Evolutionary conservation across 352 stramenopile genomes (phyloP).

Genomic region (Elongisporangium undulatum): DNA sequence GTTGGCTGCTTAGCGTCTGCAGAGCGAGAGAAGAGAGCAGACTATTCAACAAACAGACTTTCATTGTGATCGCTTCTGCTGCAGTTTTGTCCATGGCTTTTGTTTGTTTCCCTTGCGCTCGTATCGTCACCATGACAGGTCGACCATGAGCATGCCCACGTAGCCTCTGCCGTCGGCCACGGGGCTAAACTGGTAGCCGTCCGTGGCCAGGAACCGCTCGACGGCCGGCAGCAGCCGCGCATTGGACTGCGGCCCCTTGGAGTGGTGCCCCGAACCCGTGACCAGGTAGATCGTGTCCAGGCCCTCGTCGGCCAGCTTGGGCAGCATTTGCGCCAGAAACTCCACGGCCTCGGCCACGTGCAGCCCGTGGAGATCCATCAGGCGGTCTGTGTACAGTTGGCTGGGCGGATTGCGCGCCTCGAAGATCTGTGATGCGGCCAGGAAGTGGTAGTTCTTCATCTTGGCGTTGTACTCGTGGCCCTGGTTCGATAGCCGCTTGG

Average conservation of each 20-base stretch:
- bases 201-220: constrained; percentile 66
- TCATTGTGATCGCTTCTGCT: background rate
- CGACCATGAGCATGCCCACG: constrained; percentile 82
- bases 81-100: background rate
- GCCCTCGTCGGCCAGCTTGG: constrained; percentile 61
- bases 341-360: constrained; percentile 80
- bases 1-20: background rate
- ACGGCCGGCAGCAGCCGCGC: constrained; percentile 69
- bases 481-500: constrained; percentile 67
- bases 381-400: constrained; percentile 68
- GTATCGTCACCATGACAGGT: constrained; percentile 59
- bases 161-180: constrained; percentile 69
- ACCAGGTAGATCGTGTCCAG: constrained; percentile 77
- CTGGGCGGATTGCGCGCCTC: constrained; percentile 68
- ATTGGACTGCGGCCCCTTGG: constrained; percentile 59
- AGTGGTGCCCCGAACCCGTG: constrained; percentile 82
- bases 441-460: constrained; percentile 83
- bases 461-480: constrained; percentile 78
- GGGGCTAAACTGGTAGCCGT: constrained; percentile 72
- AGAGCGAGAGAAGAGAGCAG: constrained; percentile 1
- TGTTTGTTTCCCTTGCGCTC: background rate
- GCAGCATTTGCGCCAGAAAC: constrained; percentile 70
- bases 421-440: constrained; percentile 74
- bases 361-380: constrained; percentile 83
- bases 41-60: constrained; percentile 2